Base-by-base conservation (phyloP, 768 basidiomycete genomes). In the Lactifluus echinatus region DNA sequence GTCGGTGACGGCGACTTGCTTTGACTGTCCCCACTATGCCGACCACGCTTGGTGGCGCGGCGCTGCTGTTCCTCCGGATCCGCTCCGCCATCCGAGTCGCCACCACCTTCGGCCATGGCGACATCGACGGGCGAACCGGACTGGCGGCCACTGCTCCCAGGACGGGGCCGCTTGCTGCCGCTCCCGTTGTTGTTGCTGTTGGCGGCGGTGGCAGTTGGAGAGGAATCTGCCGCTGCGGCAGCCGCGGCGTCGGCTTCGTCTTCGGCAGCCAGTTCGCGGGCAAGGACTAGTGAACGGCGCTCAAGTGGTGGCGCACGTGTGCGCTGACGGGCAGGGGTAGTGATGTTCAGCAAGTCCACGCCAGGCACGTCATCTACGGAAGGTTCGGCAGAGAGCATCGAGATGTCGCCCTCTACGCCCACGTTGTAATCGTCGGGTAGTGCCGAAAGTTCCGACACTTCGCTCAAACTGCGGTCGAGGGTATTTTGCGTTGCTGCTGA, bases 281-380 rank as follows among this genome's bases (percentile, higher is more conserved):
- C 62, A 6, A 63, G 56, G 6, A 63, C 60, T 21, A 54, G 49
- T 11, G 60, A 62, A 6, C 59, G 62, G 6, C 62, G 55, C 24
- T 60, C 59, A 50, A 58, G 56, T 12, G 59, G 59, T 4, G 36
- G 34, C 31, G 31, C 10, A n/a, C 42, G 55, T 11, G 28, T 3
- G 12, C 34, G 45, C 34, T 21, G 14, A 8, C 8, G 29, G 3
- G 36, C 21, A 17, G 57, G 34, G 10, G 56, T 36, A 10, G 24
- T 19, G 31, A 60, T 59, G 11, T 48, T 36, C 1, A 58, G 57
- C 45, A 29, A 31, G 10, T 53, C 40, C 6, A 60, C 53, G 45
- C 53, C 49, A 4, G 45, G 61, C 49, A 62, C 28, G 44, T 8
- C 48, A 10, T 44, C 54, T 7, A 36, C 23, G 23, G 62, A 57